phyloP scores from a whole-genome alignment of 2,329 filamentous ascomycete genomes.

The Cladosporium sp. region DNA sequence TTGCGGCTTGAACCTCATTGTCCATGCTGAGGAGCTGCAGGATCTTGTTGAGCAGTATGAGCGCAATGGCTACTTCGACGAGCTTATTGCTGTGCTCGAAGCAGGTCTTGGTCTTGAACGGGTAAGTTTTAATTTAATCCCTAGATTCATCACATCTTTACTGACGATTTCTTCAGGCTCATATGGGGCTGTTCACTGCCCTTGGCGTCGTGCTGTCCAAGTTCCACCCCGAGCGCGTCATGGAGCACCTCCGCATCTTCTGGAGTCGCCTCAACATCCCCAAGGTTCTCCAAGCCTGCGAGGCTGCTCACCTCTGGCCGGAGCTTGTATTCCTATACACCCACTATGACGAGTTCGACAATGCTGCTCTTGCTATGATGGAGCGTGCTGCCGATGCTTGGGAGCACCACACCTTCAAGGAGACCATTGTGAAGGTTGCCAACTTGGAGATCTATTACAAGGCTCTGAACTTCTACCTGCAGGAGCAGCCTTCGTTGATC shows the following conservation, averaged over 20 bases:
- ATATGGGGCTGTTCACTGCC: slow-evolving; percentile 97
- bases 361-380: slow-evolving; percentile 95
- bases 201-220: slow-evolving; percentile 87
- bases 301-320: slow-evolving; percentile 94
- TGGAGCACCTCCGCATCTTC: slow-evolving; percentile 99
- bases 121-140: background rate
- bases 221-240: slow-evolving; percentile 91
- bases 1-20: slow-evolving; percentile 94
- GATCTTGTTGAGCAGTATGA: slow-evolving; percentile 96
- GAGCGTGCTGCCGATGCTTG: slow-evolving; percentile 95
- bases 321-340: slow-evolving; percentile 92
- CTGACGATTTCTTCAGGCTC: slow-evolving; percentile 43
- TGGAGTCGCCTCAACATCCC: slow-evolving; percentile 97
- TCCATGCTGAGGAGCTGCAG: slow-evolving; percentile 92
- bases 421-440: slow-evolving; percentile 94
- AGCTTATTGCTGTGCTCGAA: slow-evolving; percentile 90
- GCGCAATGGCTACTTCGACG: slow-evolving; percentile 94
- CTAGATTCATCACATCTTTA: background rate
- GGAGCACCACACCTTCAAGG: slow-evolving; percentile 99
- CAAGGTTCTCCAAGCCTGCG: slow-evolving; percentile 89
- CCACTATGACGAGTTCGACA: slow-evolving; percentile 98
- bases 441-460: slow-evolving; percentile 99
- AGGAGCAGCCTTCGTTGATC: slow-evolving; percentile 90
- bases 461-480: slow-evolving; percentile 91
- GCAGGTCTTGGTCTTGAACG: slow-evolving; percentile 77